A percentile compares a stretch with the other conserved stretches of the same genome.
phyloP scores from a whole-genome alignment of 305 asterid genomes.

The Fraxinus floribunda region DNA sequence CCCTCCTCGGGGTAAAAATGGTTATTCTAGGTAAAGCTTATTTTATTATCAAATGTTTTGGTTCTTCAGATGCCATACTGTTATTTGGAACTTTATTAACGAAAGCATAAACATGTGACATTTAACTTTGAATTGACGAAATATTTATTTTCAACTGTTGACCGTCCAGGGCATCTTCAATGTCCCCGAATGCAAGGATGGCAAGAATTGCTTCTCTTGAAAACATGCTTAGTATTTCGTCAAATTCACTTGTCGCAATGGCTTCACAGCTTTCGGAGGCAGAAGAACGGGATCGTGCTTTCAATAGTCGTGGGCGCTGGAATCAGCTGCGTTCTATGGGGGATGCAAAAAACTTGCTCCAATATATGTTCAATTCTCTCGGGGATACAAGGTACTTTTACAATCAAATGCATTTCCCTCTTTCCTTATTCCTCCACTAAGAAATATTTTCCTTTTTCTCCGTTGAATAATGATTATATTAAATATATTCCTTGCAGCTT shows the following conservation, averaged over 20 bases:
- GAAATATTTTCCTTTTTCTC: neutral
- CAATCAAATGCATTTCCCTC: neutral
- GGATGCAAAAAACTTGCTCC: constrained; percentile 87
- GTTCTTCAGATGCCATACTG: neutral
- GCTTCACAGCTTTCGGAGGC: constrained; percentile 99
- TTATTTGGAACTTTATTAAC: neutral
- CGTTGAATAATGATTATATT: neutral
- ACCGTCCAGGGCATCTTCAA: constrained; percentile 74
- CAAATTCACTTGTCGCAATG: constrained; percentile 95
- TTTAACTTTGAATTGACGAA: constrained; percentile 7
- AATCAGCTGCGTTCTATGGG: constrained; percentile 98
- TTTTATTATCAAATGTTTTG: neutral
- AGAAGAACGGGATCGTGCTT: constrained; percentile 92
- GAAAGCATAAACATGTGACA: neutral
- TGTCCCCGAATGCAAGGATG: constrained; percentile 91
- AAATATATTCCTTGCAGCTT: neutral
- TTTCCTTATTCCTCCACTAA: neutral
- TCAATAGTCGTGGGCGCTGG: constrained; percentile 85
- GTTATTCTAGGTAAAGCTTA: constrained; percentile 62
- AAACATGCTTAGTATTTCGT: constrained; percentile 89
- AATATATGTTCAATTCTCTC: constrained; percentile 78
- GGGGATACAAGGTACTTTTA: constrained; percentile 71
- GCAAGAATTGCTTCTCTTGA: constrained; percentile 95
- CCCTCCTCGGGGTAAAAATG: constrained; percentile 92
- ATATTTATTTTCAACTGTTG: constrained; percentile 4